Evolutionary conservation across 2,329 filamentous ascomycete genomes (phyloP), one percentile per base, ranked within the genome.

Genomic region (Paecilomyces dactylethromorphus): DNA sequence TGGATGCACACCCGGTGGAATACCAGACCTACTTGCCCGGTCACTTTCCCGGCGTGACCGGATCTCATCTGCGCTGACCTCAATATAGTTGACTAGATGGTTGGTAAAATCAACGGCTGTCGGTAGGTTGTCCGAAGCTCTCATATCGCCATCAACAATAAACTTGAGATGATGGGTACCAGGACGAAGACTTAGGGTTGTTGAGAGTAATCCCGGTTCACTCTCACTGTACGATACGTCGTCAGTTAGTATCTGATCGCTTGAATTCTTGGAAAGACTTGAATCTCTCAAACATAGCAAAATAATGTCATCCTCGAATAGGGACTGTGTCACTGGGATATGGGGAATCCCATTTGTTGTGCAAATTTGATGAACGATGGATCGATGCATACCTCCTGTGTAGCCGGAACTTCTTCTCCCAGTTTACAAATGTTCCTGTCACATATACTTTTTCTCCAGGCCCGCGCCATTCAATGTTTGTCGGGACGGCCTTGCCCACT

Each of bases 81-180:
- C 94, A 69, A 99, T 91, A 73, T 97, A 99, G 77, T 99, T 99
- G 76, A 99, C 93, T 18, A 99, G 82, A 71, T 96, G 96, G 78
- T 97, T 97, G 64, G 92, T 95, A 73, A 95, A 97, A 74, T 99
- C 94, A 59, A 99, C 94, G 1, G 94, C 96, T 0, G 94, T 97
- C 13, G 94, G 93, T 58, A 97, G 81, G 63, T 89, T 86, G 60
- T 90, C 87, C 15, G 91, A 94, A 13, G 92, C 94, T 71, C 88
- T 85, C 91, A 97, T 96, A 69, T 93, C 88, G 59, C 90, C 90
- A 76, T 97, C 93, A 55, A 97, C 92, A 65, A 99, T 84, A 77
- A 97, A 99, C 70, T 95, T 93, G 69, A 99, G 83, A 78, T 99
- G 94, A 73, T 99, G 93, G 4, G 94, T 99, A 65, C 94, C 94